Evolutionary conservation across 495 filamentous ascomycete species (phyloP).

Genomic region (Apiosordaria backusii): DNA sequence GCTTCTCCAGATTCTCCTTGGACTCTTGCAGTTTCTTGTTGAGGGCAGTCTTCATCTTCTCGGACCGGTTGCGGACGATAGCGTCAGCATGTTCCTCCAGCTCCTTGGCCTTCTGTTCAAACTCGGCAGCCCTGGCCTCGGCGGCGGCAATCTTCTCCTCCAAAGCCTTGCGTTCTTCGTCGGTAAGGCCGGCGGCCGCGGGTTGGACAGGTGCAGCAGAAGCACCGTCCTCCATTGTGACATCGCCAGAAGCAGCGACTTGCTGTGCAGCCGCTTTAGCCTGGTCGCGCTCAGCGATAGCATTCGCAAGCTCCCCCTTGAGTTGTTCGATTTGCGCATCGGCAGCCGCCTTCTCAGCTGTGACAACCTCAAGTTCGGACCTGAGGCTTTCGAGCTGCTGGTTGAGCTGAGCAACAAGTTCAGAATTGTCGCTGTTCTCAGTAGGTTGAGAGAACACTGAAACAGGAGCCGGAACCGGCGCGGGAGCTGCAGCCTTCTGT

Average conservation of each 20-base stretch:
- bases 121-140: slow-evolving; percentile 51
- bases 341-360: slow-evolving; percentile 34
- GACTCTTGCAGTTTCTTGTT: slow-evolving; percentile 67
- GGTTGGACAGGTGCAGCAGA: slow-evolving; percentile 12
- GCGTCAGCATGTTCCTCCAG: slow-evolving; percentile 51
- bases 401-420: slow-evolving; percentile 58
- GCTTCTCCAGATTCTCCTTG: slow-evolving; percentile 42
- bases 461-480: slow-evolving; percentile 10
- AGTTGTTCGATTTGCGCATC: slow-evolving; percentile 47
- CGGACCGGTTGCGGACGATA: slow-evolving; percentile 61
- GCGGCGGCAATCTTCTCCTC: slow-evolving; percentile 46
- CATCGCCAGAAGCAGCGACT: slow-evolving; percentile 33
- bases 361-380: slow-evolving; percentile 42
- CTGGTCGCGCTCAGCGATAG: slow-evolving; percentile 41
- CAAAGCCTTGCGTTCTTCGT: slow-evolving; percentile 51
- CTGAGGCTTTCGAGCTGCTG: slow-evolving; percentile 53
- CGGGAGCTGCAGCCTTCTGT: slow-evolving; percentile 24
- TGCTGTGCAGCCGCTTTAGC: slow-evolving; percentile 46
- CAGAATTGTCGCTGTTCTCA: slow-evolving; percentile 14
- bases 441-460: slow-evolving; percentile 9
- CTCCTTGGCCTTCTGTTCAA: slow-evolving; percentile 51
- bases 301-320: slow-evolving; percentile 41
- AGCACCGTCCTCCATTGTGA: slow-evolving; percentile 34
- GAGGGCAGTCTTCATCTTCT: slow-evolving; percentile 68
- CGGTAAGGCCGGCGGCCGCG: slow-evolving; percentile 32